These are phyloP conservation scores for Coemansia sp. DNA, from an alignment of 192 early-diverging fungal species.

Conservation along the genomic window DNA sequence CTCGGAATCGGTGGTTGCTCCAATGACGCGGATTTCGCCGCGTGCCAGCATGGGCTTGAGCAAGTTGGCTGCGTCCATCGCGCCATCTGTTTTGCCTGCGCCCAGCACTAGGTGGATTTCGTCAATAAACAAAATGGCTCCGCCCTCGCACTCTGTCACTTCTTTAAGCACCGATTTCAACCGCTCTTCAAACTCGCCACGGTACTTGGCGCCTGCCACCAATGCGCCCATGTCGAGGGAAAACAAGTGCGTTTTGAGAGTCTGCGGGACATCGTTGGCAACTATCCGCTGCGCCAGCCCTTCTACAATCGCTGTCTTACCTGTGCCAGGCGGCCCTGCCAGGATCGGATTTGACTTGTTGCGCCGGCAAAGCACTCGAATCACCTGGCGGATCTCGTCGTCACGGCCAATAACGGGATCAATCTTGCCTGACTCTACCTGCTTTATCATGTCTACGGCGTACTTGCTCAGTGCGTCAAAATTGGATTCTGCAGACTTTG, in stretches of 20 bases:
- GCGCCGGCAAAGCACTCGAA: constrained; percentile 84
- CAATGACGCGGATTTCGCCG: constrained; percentile 92
- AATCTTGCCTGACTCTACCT: constrained; percentile 85
- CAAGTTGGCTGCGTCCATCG: constrained; percentile 96
- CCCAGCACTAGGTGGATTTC: constrained; percentile 95
- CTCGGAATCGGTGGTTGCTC: constrained; percentile 93
- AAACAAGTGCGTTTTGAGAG: constrained; percentile 76
- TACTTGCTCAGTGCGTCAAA: constrained; percentile 96
- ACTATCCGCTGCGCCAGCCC: constrained; percentile 95
- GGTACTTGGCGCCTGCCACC: constrained; percentile 91
- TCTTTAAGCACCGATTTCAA: constrained; percentile 95
- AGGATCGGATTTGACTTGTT: constrained; percentile 92
- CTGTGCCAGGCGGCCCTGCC: constrained; percentile 77
- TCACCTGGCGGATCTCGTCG: constrained; percentile 92
- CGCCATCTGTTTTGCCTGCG: constrained; percentile 85
- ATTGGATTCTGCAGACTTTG: constrained; percentile 77
- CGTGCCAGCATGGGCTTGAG: constrained; percentile 98
- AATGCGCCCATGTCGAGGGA: constrained; percentile 96
- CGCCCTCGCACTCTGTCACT: constrained; percentile 83
- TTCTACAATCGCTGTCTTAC: constrained; percentile 84
- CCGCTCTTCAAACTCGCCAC: constrained; percentile 98
- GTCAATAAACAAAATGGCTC: constrained; percentile 95
- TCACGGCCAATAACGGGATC: constrained; percentile 97
- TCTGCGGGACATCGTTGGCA: constrained; percentile 84
- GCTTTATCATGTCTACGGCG: constrained; percentile 79